Conservation (phyloP, 1,139 yeast genomes). For the Pneumocystis murina region DNA sequence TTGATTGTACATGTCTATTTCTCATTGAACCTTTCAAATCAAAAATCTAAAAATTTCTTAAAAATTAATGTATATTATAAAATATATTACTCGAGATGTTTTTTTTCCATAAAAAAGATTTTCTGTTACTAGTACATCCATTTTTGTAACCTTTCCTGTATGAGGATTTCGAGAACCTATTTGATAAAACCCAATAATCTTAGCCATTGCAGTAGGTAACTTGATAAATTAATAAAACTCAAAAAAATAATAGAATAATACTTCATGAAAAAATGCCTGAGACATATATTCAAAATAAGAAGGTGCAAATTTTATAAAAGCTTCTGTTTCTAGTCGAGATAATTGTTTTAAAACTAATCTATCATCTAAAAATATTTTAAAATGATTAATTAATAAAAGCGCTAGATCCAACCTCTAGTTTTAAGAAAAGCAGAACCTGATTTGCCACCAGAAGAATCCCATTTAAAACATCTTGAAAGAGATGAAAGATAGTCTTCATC, state of each 20-base stretch:
- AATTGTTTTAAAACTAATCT: conserved; percentile 80
- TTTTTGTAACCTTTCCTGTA: conserved; percentile 61
- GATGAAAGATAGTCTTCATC: conserved; percentile 71
- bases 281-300: conserved; percentile 92
- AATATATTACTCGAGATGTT: conserved; percentile 37
- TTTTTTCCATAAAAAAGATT: conserved; percentile 75
- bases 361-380: conserved; percentile 40
- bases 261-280: conserved; percentile 81
- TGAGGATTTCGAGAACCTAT: conserved; percentile 68
- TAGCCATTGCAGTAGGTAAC: conserved; percentile 83
- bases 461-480: conserved; percentile 77
- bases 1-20: conserved; percentile 88
- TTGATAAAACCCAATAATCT: conserved; percentile 90
- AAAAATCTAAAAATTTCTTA: conserved; percentile 34
- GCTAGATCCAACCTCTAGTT: conserved; percentile 28
- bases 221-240: neutral
- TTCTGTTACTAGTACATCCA: conserved; percentile 93
- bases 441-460: conserved; percentile 95
- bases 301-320: conserved; percentile 90
- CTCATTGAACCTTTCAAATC: conserved; percentile 97
- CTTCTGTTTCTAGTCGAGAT: conserved; percentile 76
- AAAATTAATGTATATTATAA: neutral
- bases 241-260: neutral
- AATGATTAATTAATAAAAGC: neutral
- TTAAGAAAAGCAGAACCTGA: conserved; percentile 89